Conservation (phyloP, 352 stramenopile species). For the Pythium rhizo-oryzae region DNA sequence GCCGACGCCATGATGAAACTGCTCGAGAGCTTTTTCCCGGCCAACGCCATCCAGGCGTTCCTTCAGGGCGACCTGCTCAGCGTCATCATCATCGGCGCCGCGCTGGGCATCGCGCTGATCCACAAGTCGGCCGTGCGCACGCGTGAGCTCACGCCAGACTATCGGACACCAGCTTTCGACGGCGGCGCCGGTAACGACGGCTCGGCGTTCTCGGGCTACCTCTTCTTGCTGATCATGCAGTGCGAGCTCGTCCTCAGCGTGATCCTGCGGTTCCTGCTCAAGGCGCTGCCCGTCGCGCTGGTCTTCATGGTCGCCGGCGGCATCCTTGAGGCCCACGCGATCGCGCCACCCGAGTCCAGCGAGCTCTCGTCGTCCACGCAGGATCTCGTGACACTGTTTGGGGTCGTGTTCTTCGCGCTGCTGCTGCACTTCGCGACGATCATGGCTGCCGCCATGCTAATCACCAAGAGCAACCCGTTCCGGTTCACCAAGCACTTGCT, state of each 20-base stretch:
- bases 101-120: conserved; percentile 30
- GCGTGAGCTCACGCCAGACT: conserved; percentile 23
- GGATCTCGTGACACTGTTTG: conserved; percentile 44
- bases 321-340: conserved; percentile 32
- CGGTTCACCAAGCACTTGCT: conserved; percentile 48
- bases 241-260: conserved; percentile 44
- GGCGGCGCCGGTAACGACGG: conserved; percentile 11
- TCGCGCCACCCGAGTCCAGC: background rate
- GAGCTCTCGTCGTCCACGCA: conserved; percentile 25
- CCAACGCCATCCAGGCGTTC: conserved; percentile 20
- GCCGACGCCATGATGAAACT: conserved; percentile 9
- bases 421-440: conserved; percentile 43
- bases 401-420: conserved; percentile 51
- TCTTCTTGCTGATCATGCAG: conserved; percentile 55
- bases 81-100: conserved; percentile 27
- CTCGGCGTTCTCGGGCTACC: conserved; percentile 30
- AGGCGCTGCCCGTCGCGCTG: conserved; percentile 43
- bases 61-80: conserved; percentile 25
- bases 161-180: conserved; percentile 24
- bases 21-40: conserved; percentile 28
- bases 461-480: conserved; percentile 55
- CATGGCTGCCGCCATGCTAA: conserved; percentile 38
- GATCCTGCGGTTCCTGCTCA: conserved; percentile 42
- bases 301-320: conserved; percentile 46
- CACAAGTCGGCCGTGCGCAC: conserved; percentile 23